Evolutionary conservation across 306 rosid genomes (phyloP).

Genomic region (cucumber (Cucumis sativus)): Cucumber_9930_V3 NC_026659.2:27988001-27988500

Average conservation of each 20-base stretch:
- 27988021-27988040: constrained; percentile 13
- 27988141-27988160: constrained; percentile 9
- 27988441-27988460: constrained; percentile 1
- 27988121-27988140: constrained; percentile 20
- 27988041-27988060: constrained; percentile 19
- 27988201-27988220: constrained; percentile 12
- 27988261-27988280: constrained; percentile 12
- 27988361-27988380: constrained; percentile 53
- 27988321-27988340: constrained; percentile 9
- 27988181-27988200: constrained; percentile 16
- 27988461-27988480: neutral
- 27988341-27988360: constrained; percentile 9
- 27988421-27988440: neutral
- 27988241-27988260: neutral
- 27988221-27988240: constrained; percentile 8
- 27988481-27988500: neutral
- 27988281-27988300: constrained; percentile 4
- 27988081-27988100: constrained; percentile 15
- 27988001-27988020: constrained; percentile 18
- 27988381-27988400: constrained; percentile 56
- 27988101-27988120: constrained; percentile 13
- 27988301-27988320: constrained; percentile 15
- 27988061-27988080: constrained; percentile 13
- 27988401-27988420: constrained; percentile 29
- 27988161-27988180: constrained; percentile 7